These are phyloP conservation scores for Leccinum uliginosum DNA, from an alignment of 768 basidiomycete species.

Conservation along the genomic window DNA sequence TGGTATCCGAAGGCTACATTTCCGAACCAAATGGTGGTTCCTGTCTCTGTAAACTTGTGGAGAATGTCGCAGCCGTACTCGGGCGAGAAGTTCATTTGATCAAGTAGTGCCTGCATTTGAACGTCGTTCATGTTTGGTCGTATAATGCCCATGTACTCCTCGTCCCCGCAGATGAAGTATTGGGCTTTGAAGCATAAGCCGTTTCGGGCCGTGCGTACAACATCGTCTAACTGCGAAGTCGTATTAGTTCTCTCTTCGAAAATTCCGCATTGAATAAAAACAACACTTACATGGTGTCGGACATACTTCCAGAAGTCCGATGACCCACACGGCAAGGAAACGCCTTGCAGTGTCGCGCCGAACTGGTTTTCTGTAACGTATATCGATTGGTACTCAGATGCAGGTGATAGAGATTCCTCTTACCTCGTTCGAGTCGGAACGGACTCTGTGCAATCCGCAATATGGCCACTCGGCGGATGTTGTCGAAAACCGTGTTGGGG, in stretches of 20 bases:
- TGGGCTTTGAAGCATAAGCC: not conserved
- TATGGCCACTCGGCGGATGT: not conserved
- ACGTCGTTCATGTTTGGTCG: not conserved
- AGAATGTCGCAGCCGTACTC: not conserved
- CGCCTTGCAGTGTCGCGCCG: not conserved
- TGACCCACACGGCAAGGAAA: not conserved
- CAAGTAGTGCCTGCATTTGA: not conserved
- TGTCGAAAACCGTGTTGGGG: not conserved
- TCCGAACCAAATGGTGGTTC: not conserved
- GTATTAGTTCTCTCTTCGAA: not conserved
- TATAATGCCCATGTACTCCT: not conserved
- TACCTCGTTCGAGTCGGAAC: not conserved
- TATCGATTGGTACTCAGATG: not conserved
- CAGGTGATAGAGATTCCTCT: not conserved
- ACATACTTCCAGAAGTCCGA: not conserved
- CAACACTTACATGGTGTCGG: not conserved
- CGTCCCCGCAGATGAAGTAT: not conserved
- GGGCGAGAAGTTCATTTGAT: not conserved
- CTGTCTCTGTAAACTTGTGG: not conserved
- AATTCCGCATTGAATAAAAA: not conserved
- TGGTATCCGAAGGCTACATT: not conserved
- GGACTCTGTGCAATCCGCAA: not conserved
- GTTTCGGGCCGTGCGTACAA: not conserved
- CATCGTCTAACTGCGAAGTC: not conserved
- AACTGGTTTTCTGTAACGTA: not conserved